Percentiles rank a stretch among this genome's conserved stretches.
phyloP scores from a whole-genome alignment of 805 yeast genomes.

The Candida germanica region DNA sequence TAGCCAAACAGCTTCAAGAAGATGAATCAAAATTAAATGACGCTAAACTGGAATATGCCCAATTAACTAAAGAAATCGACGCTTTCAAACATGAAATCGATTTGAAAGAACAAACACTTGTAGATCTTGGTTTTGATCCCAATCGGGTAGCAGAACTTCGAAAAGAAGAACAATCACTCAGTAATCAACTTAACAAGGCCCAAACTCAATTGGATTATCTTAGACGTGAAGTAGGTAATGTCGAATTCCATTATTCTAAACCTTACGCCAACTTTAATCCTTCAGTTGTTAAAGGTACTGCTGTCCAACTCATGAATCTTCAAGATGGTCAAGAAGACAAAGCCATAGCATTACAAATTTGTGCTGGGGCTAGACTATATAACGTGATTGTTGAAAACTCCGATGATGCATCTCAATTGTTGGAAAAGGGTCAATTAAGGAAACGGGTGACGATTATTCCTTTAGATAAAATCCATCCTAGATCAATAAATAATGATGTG shows the following conservation, averaged over 20 bases:
- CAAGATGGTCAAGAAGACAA: constrained; percentile 54
- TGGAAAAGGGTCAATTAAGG: constrained; percentile 73
- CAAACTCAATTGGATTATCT: constrained; percentile 50
- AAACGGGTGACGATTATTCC: constrained; percentile 91
- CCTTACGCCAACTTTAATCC: constrained; percentile 64
- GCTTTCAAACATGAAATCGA: constrained; percentile 36
- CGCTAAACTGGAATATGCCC: constrained; percentile 51
- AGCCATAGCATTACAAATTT: constrained; percentile 83
- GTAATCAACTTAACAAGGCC: constrained; percentile 42
- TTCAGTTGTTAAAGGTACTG: constrained; percentile 75
- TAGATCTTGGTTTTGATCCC: constrained; percentile 56
- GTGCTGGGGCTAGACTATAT: constrained; percentile 90
- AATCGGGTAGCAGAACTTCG: constrained; percentile 42
- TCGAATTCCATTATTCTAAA: constrained; percentile 69
- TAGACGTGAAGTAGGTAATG: constrained; percentile 62
- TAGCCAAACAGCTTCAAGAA: constrained; percentile 49
- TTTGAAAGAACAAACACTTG: constrained; percentile 41
- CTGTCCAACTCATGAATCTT: constrained; percentile 76
- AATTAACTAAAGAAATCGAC: constrained; percentile 42
- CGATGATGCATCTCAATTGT: constrained; percentile 73
- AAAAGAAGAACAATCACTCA: constrained; percentile 41
- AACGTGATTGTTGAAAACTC: constrained; percentile 91
- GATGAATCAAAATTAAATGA: constrained; percentile 47
- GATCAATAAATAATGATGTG: constrained; percentile 48
- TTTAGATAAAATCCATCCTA: constrained; percentile 74